Conservation (phyloP, 192 early-diverging fungal genomes). For the Coemansia furcata region DNA sequence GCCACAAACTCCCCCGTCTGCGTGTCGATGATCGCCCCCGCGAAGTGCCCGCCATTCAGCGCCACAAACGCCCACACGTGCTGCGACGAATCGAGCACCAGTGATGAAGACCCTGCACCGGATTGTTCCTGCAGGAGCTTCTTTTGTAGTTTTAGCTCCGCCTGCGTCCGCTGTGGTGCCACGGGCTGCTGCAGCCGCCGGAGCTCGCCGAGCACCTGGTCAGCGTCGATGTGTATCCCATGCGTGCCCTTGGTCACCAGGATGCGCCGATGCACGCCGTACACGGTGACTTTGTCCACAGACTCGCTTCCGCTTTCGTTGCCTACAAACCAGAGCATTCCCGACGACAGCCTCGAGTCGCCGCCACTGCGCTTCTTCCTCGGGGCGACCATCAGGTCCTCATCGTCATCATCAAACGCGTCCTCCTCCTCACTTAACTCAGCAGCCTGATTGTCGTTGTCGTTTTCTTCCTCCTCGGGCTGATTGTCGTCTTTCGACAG, state of each 20-base stretch:
- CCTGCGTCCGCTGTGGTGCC: slow-evolving; percentile 12
- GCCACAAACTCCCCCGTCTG: slow-evolving; percentile 58
- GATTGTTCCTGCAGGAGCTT: background rate
- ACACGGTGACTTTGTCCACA: slow-evolving; percentile 1
- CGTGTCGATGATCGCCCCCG: slow-evolving; percentile 81
- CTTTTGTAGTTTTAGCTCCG: slow-evolving; percentile 15
- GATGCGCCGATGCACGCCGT: slow-evolving; percentile 37
- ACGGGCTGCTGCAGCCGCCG: slow-evolving; percentile 23
- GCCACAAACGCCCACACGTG: slow-evolving; percentile 73
- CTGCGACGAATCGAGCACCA: background rate
- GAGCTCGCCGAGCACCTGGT: slow-evolving; percentile 16
- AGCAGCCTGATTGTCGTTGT: background rate
- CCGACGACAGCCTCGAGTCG: background rate
- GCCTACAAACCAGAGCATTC: slow-evolving; percentile 31
- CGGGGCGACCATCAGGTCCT: background rate
- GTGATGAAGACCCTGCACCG: too few species aligned
- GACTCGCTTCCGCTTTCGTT: background rate
- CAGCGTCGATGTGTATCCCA: slow-evolving; percentile 19
- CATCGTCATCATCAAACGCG: background rate
- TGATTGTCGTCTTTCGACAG: background rate
- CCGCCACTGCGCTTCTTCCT: background rate
- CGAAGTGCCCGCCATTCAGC: slow-evolving; percentile 88
- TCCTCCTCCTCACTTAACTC: background rate
- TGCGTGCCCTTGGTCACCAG: slow-evolving; percentile 24
- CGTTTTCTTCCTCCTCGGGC: background rate